Conservation (phyloP, 176 grass and related monocot species). For the Hordeum vulgare region MorexV3_pseudomolecules_assembly NC_058518.1:406554245-406554744, state of each 20-base stretch:
- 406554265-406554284: not conserved
- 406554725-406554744: too few species aligned
- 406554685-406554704: not conserved
- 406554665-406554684: not conserved
- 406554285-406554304: not conserved
- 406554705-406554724: too few species aligned
- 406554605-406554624: not conserved
- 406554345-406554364: not conserved
- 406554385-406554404: not conserved
- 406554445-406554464: not conserved
- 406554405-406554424: not conserved
- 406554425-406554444: not conserved
- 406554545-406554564: not conserved
- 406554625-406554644: not conserved
- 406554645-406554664: not conserved
- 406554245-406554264: not conserved
- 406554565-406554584: not conserved
- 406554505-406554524: not conserved
- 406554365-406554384: not conserved
- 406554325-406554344: not conserved
- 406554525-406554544: not conserved
- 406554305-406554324: not conserved
- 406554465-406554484: not conserved
- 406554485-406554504: not conserved
- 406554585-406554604: not conserved